These are phyloP conservation scores for Silene uniflora DNA, from an alignment of 148 eudicot genomes.

Conservation along the genomic window DNA sequence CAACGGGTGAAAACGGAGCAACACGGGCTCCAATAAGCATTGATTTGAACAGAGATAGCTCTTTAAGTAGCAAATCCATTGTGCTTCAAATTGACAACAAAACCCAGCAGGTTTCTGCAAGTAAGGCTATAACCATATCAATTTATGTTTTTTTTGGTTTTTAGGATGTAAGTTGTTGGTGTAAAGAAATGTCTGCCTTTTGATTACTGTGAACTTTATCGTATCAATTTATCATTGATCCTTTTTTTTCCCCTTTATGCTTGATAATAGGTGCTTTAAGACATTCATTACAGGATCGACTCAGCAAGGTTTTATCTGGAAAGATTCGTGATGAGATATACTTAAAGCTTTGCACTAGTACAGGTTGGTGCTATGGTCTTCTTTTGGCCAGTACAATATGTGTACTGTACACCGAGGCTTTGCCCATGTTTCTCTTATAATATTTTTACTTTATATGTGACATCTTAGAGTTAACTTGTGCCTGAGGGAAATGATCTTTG, in stretches of 20 bases:
- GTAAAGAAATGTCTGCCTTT: neutral
- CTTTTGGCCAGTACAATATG: neutral
- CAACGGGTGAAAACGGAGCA: conserved; percentile 98
- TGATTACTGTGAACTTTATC: neutral
- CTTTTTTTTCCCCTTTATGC: conserved; percentile 19
- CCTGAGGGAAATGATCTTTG: too few relatives aligned
- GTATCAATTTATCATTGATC: neutral
- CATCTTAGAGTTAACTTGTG: too few relatives aligned
- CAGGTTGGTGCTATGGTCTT: conserved; percentile 41
- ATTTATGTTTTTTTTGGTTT: neutral
- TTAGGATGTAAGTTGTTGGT: neutral
- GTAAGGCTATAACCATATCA: conserved; percentile 43
- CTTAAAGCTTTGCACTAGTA: conserved; percentile 83
- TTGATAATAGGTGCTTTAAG: conserved; percentile 74
- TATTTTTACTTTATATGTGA: too few relatives aligned
- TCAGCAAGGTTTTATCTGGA: conserved; percentile 73
- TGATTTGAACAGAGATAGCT: conserved; percentile 71
- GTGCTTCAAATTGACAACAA: conserved; percentile 87
- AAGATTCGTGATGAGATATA: conserved; percentile 79
- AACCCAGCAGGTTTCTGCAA: conserved; percentile 89
- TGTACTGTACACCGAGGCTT: neutral
- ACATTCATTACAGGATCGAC: conserved; percentile 92
- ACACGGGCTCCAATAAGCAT: conserved; percentile 94
- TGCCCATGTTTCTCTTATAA: neutral
- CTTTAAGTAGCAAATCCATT: conserved; percentile 80